Evolutionary conservation across 208 protist species (phyloP).

Genomic region (Trypanosoma boissoni): DNA sequence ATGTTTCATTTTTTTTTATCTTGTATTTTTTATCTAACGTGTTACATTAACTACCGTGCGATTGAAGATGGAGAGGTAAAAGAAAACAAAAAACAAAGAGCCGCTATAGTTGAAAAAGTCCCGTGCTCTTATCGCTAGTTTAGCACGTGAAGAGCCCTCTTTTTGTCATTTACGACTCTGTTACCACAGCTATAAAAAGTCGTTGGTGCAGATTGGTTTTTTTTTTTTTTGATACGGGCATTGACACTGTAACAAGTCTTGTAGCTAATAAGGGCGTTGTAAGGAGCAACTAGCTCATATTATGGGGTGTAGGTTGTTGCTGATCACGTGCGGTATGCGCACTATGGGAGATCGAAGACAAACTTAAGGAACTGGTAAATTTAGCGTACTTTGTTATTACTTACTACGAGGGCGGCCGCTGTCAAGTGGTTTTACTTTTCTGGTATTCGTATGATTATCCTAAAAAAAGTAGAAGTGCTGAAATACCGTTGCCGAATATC

Average conservation of each 20-base stretch:
- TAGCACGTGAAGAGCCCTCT: slow-evolving; percentile 8
- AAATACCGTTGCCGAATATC: slow-evolving; percentile 64
- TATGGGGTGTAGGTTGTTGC: slow-evolving; percentile 71
- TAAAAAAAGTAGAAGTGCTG: slow-evolving; percentile 47
- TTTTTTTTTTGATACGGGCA: slow-evolving; percentile 70
- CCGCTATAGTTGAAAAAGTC: neutral
- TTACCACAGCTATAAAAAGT: slow-evolving; percentile 54
- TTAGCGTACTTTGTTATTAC: slow-evolving; percentile 65
- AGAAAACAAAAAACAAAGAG: neutral
- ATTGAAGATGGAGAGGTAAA: slow-evolving; percentile 6
- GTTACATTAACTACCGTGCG: too few species aligned
- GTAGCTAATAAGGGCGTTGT: slow-evolving; percentile 75
- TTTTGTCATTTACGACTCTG: slow-evolving; percentile 58
- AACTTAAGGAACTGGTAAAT: slow-evolving; percentile 35
- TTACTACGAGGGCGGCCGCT: slow-evolving; percentile 57
- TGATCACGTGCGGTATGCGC: slow-evolving; percentile 55
- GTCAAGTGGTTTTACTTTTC: slow-evolving; percentile 81
- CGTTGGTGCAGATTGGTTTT: slow-evolving; percentile 60
- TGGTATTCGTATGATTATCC: slow-evolving; percentile 80
- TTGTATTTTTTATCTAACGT: too few species aligned
- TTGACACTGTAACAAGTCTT: slow-evolving; percentile 75
- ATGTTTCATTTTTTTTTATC: too few species aligned
- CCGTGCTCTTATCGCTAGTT: neutral
- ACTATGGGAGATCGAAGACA: slow-evolving; percentile 39
- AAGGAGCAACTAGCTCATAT: slow-evolving; percentile 56